A percentile compares a stretch with the other conserved stretches of the same genome.
phyloP scores from a whole-genome alignment of 2,329 filamentous ascomycete species.

The Pseudogymnoascus sp. region DNA sequence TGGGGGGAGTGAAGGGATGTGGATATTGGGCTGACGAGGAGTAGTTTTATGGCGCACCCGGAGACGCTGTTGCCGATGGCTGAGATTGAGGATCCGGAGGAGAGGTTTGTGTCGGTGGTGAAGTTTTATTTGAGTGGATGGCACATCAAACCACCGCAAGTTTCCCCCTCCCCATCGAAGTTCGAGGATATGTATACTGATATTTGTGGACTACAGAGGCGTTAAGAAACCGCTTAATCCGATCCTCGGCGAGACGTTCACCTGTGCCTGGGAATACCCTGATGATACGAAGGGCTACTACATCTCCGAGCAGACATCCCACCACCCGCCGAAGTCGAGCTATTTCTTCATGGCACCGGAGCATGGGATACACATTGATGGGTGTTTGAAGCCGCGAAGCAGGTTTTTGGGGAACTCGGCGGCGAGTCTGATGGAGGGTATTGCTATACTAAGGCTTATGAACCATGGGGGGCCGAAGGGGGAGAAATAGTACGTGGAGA shows the following conservation, averaged over 20 bases:
- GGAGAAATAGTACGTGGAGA: constrained; percentile 71
- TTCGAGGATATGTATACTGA: not conserved
- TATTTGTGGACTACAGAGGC: constrained; percentile 47
- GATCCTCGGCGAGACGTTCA: constrained; percentile 88
- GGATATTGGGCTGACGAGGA: constrained; percentile 14
- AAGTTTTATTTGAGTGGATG: constrained; percentile 98
- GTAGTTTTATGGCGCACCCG: constrained; percentile 97
- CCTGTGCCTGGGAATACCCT: constrained; percentile 89
- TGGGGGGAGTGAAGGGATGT: constrained; percentile 10
- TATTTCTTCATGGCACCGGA: constrained; percentile 98
- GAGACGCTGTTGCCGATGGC: constrained; percentile 89
- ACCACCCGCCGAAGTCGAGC: constrained; percentile 96
- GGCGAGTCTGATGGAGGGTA: constrained; percentile 96
- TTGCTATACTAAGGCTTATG: constrained; percentile 73
- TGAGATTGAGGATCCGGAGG: constrained; percentile 74
- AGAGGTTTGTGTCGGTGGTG: constrained; percentile 88
- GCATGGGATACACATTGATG: constrained; percentile 89
- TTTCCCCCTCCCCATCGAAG: constrained; percentile 18
- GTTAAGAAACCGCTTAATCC: constrained; percentile 98
- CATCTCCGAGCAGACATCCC: constrained; percentile 93
- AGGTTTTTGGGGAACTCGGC: constrained; percentile 96
- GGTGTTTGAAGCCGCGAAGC: constrained; percentile 87
- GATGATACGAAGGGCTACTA: constrained; percentile 86
- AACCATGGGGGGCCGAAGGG: constrained; percentile 65
- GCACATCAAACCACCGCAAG: constrained; percentile 96